Base-by-base conservation (phyloP, 441 rosid species). In the Pelargonium myrrhifolium region DNA sequence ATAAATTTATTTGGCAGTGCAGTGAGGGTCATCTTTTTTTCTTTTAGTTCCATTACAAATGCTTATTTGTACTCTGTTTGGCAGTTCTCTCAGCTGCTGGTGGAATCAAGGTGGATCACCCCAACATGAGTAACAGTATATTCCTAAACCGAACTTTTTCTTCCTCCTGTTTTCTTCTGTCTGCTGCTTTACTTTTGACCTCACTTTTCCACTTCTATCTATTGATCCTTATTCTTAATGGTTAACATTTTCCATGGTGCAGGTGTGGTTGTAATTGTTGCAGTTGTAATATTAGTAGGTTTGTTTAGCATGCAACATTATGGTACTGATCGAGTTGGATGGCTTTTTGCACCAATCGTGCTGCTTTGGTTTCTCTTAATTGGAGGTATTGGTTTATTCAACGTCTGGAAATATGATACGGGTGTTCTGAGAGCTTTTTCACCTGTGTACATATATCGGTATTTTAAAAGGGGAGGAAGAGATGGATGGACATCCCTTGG, bases 401-500 rank as follows among this genome's bases (percentile, higher is more conserved):
- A 94, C 72, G 85, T 94, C 65, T 70, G 92, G 42, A 75, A 81
- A 63, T 89, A 96, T 94, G 92, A 92, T 43, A 89, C 96, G 2
- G 82, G 78, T 26, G 87, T 94, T 15, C 92, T 86, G 82, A 80
- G 83, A 78, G 99, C 98, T 68, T 90, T 94, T 28, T 89, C 97
- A 70, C 99, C 98, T n/a, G 82, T 79, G 65, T 89, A 94, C 86
- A 94, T 94, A 97, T 88, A 84, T 85, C 89, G 86, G 86, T 94
- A 89, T 80, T 80, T 94, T 82, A 89, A 84, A 80, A 94, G 87
- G 87, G 92, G 96, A 0, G 80, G 75, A 79, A 87, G 80, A 75
- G 77, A 93, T 9, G 99, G 99, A 45, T 94, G 99, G 99, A 87
- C 92, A 94, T 94, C 99, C 64, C 76, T 94, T 37, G 99, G 99